Percentiles rank a stretch among this genome's conserved stretches.
Evolutionary conservation across 345 rosid genomes (phyloP).

Genomic region (Dovyalis caffra): DNA sequence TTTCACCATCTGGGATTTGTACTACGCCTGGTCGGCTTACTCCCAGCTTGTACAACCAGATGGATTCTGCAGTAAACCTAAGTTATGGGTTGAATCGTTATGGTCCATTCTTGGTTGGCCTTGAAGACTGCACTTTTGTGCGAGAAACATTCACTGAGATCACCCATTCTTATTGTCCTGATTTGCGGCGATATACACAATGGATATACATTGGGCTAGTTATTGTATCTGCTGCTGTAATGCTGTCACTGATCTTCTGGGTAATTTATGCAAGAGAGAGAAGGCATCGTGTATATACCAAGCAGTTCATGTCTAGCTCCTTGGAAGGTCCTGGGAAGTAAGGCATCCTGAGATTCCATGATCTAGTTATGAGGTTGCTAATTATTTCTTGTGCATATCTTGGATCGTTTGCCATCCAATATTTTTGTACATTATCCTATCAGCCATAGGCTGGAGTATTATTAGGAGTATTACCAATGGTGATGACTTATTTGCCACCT

Average conservation of each 20-base stretch:
- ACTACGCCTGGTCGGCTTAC: constrained; percentile 73
- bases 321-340: constrained; percentile 31
- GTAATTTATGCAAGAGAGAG: constrained; percentile 83
- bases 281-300: constrained; percentile 76
- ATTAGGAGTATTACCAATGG: no score
- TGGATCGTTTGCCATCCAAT: not conserved
- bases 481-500: no score
- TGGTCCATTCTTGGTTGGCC: constrained; percentile 75
- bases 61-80: constrained; percentile 69
- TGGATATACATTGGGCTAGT: constrained; percentile 87
- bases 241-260: constrained; percentile 93
- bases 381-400: not conserved
- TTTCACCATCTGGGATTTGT: constrained; percentile 53
- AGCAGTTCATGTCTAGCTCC: constrained; percentile 35
- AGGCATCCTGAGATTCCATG: constrained; percentile 21
- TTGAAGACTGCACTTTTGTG: constrained; percentile 75
- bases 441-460: not conserved
- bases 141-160: constrained; percentile 69
- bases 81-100: constrained; percentile 71
- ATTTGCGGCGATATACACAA: constrained; percentile 47
- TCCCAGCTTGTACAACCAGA: constrained; percentile 58
- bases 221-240: constrained; percentile 72
- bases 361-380: not conserved
- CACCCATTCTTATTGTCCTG: constrained; percentile 53
- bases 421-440: not conserved